phyloP scores from a whole-genome alignment of 306 rosid species.

The Trichosanthes cucumerina region DNA sequence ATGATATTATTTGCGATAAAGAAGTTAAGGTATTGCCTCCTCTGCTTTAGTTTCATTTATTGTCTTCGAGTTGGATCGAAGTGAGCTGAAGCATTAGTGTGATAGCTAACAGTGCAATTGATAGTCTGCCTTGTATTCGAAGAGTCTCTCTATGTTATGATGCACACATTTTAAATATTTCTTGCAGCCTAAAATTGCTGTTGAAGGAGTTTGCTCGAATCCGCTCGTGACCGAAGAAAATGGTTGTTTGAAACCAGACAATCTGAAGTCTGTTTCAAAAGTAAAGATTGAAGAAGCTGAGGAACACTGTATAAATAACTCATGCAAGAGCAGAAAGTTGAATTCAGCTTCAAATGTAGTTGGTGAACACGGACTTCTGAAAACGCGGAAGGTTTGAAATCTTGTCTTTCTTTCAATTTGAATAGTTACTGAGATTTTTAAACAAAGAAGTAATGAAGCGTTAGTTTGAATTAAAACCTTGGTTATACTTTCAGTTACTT shows the following conservation, averaged over 20 bases:
- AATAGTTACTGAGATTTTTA: not conserved
- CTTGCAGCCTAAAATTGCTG: slow-evolving; percentile 20
- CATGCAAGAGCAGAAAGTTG: slow-evolving; percentile 19
- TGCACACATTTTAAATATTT: not conserved
- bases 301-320: slow-evolving; percentile 15
- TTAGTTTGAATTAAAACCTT: not conserved
- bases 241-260: slow-evolving; percentile 17
- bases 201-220: slow-evolving; percentile 7
- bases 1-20: not conserved
- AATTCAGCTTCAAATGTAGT: slow-evolving; percentile 18
- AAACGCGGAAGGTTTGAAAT: slow-evolving; percentile 31
- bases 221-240: slow-evolving; percentile 7
- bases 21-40: slow-evolving; percentile 11
- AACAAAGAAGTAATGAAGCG: not conserved
- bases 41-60: not conserved
- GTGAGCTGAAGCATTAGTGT: not conserved
- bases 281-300: slow-evolving; percentile 23
- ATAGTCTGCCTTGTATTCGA: not conserved
- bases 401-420: slow-evolving; percentile 1
- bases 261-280: slow-evolving; percentile 16
- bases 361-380: slow-evolving; percentile 17
- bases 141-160: not conserved
- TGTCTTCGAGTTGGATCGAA: not conserved
- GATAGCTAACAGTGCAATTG: not conserved
- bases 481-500: slow-evolving; percentile 1